Evolutionary conservation across 495 filamentous ascomycete species (phyloP), one percentile per base, ranked within the genome.

Genomic region (Neurospora sp.): DNA sequence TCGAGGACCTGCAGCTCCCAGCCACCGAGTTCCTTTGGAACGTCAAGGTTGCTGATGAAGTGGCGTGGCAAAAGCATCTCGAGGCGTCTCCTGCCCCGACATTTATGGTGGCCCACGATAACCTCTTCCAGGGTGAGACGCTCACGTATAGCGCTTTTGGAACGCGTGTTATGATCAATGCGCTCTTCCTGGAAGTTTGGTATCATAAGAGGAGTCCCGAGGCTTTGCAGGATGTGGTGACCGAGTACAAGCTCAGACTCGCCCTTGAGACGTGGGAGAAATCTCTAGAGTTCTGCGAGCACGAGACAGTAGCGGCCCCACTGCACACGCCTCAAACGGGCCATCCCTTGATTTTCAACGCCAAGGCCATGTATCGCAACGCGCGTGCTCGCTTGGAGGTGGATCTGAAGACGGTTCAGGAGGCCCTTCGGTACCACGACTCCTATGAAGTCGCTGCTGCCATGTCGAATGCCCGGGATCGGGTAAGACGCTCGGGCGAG

Each of bases 341-440:
- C n/a, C 96, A 99, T 79, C 96, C 96, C 12, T 83, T 99, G 69
- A 94, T 99, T 79, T 99, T 99, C 89, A 99, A 99, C 81, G 96
- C 96, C 75, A 93, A 96, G 91, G 96, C 96, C 22, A 91, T 98
- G 84, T 98, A 93, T 83, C 92, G 96, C 76, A 97, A 97, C 81
- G 95, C 96, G 37, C 92, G 94, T 42, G 92, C 93, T 45, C 92
- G 96, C 72, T 86, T 99, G 68, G 92, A 97, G 82, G 96, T 99
- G 70, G 96, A 99, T 77, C 86, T 99, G 72, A 96, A 97, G 85
- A 90, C 89, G 37, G 92, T 99, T 53, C 96, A 99, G 83, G 96
- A 98, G 83, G 96, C 96, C 4, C 88, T 99, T 72, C 92, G 96
- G 40, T 98, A 98, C 80, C 96, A 99, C 80, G 94, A 97, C 71